Percentiles rank a stretch among this genome's conserved stretches.
phyloP scores from a whole-genome alignment of 2,329 filamentous ascomycete species.

The Davidsoniella virescens region DNA sequence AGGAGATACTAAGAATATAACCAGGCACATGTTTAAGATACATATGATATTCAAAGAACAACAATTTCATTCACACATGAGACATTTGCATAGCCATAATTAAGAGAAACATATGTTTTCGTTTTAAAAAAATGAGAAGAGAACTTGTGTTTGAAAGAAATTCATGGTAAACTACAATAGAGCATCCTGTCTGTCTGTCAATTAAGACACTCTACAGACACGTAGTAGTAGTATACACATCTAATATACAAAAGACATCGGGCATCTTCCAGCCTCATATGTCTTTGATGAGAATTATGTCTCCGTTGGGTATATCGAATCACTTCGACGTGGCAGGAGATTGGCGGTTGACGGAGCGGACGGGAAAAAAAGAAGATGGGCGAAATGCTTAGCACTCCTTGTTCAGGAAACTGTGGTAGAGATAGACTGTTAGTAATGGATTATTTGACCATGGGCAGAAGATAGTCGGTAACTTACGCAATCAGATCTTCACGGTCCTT shows the following conservation, averaged over 20 bases:
- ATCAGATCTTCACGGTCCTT: constrained; percentile 99
- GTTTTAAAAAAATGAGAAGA: neutral
- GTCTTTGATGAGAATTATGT: constrained; percentile 2
- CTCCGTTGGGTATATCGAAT: constrained; percentile 1
- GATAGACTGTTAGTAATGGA: constrained; percentile 16
- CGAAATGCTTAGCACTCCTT: constrained; percentile 11
- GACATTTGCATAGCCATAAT: too few species aligned
- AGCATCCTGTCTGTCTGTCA: neutral
- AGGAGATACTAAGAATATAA: too few species aligned
- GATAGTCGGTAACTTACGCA: constrained; percentile 48
- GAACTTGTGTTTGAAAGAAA: constrained; percentile 1
- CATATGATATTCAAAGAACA: too few species aligned
- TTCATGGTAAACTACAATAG: constrained; percentile 5
- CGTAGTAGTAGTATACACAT: constrained; percentile 14
- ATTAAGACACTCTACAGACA: neutral
- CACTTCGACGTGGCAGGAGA: neutral
- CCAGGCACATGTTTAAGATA: too few species aligned
- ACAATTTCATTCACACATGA: too few species aligned
- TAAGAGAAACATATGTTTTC: too few species aligned
- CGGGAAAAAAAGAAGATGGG: neutral
- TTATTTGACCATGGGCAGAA: neutral
- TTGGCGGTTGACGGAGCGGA: constrained; percentile 1
- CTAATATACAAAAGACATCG: constrained; percentile 14
- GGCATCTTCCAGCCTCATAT: neutral
- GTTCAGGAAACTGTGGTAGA: constrained; percentile 10